phyloP scores from a whole-genome alignment of 2,329 filamentous ascomycete genomes.

The Colletotrichum sp. region DNA sequence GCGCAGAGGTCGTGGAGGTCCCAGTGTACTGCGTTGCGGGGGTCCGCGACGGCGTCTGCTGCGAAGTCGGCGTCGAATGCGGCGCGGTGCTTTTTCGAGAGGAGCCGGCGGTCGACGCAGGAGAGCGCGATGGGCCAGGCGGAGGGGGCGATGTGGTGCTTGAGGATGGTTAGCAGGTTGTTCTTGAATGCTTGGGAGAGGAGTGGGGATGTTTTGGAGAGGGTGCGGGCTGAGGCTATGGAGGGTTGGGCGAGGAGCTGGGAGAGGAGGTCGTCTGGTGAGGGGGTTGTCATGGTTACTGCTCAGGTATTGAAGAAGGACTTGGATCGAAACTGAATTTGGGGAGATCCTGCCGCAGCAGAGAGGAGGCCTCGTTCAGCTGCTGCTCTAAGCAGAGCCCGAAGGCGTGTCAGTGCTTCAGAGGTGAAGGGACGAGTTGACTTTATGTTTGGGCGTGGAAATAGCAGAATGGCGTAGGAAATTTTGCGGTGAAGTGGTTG shows the following conservation, averaged over 20 bases:
- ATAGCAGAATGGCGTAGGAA: background rate
- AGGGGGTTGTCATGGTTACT: background rate
- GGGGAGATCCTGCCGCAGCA: too few species aligned
- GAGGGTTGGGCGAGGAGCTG: background rate
- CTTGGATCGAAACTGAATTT: too few species aligned
- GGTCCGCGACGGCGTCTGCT: background rate
- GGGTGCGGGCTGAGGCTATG: background rate
- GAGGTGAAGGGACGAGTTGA: background rate
- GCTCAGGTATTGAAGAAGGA: accelerated
- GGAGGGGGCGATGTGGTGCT: background rate
- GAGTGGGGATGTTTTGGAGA: background rate
- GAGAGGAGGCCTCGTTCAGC: background rate
- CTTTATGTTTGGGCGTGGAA: accelerated
- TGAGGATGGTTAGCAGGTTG: background rate
- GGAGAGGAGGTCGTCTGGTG: background rate
- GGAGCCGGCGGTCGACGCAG: slow-evolving; percentile 6
- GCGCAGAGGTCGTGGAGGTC: slow-evolving; percentile 1
- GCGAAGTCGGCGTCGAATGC: background rate
- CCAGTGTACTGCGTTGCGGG: background rate
- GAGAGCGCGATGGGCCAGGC: background rate
- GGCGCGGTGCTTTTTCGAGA: background rate
- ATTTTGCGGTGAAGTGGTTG: background rate
- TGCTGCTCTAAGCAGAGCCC: accelerated
- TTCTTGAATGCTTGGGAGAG: background rate
- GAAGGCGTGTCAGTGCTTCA: background rate